Evolutionary conservation across 2,329 filamentous ascomycete species (phyloP), one percentile per base, ranked within the genome.

Genomic region (Dothideomycetes sp.): DNA sequence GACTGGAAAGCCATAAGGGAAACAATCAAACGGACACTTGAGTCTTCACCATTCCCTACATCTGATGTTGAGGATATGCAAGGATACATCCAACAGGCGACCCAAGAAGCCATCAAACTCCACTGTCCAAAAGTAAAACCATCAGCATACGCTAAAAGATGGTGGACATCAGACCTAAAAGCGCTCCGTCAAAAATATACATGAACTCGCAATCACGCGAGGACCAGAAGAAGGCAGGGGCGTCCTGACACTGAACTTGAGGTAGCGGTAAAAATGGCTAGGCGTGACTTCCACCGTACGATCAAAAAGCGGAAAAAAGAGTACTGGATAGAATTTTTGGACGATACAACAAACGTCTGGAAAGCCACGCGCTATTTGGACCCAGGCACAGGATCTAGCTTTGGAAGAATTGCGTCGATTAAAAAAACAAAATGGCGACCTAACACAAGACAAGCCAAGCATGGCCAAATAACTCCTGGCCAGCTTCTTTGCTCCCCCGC

Each of bases 71-170:
- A 41, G 25, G 38, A 8, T 19, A 41, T 41, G 15, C 10, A 25
- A 18, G n/a, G 19, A 10, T 33, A 38, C 20, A 27, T 41, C 17
- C 15, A 28, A 15, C 27, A 12, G 23, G 47, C 35, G 10, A 46
- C 48, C 1, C 35, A 47, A n/a, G 32, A 41, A 10, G 47, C 42
- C 12, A 41, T 48, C 19, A 31, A 49, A 11, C 35, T 38, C 16
- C 38, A 53, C 4, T 51, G 45, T 9, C 53, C 47, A 11, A 53
- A 41, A 40, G 48, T 52, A 16, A 53, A 48, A 33, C 52, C 49
- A 31, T 53, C 49, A 13, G 45, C 35, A n/a, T 53, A 57, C 36
- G 47, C 49, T 29, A 59, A 59, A 43, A 45, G 54, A 29, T 61
- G 48, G 54, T 60, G 50, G 53, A 53, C 48, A 24, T 17, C 16